Evolutionary conservation across 192 early-diverging fungal species (phyloP), one percentile per base, ranked within the genome.

Genomic region (Rhizophagus clarus): DNA sequence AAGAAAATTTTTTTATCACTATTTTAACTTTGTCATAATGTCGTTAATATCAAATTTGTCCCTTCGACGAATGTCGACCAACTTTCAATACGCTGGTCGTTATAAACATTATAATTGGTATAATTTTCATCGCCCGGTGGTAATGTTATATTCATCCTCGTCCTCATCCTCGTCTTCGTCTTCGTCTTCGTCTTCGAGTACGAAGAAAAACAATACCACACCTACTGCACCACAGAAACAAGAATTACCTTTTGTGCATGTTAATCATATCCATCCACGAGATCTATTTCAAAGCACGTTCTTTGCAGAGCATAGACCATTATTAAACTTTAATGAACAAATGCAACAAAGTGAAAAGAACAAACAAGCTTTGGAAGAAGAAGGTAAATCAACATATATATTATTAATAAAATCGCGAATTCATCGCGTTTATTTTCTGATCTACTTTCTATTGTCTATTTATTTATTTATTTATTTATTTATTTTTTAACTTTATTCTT

Each of bases 251-350:
- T 74, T 74, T 28, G 72, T 74, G 2, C 28, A 74, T 49, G 47
- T 61, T 12, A 56, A 61, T 34, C 72, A 74, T 74, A 74, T 74
- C 20, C 26, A 61, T 34, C 47, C 45, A 29, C 28, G 51, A 51
- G 90, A 91, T 67, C 80, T 91, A 14, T 88, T 88, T 22, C 84
- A 88, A 40, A 87, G 85, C 34, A 83, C 87, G 29, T 91, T 91
- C 81, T 91, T 89, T 80, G 88, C 90, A 6, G 78, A 88, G 15
- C 87, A 91, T 76, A 85, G 89, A 51, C 90, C 90, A 61, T 74
- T 90, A n/a, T 81, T 77, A n/a, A 66, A 37, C 14, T 47, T 77
- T 60, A 67, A 11, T 47, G 76, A 77, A 8, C 60, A 77, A 31
- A 24, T 61, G 49, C 76, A 40, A 24, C 47, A 26, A 74, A 70